Evolutionary conservation across 495 filamentous ascomycete genomes (phyloP).

Genomic region (Penicillium cosmopolitanum): DNA sequence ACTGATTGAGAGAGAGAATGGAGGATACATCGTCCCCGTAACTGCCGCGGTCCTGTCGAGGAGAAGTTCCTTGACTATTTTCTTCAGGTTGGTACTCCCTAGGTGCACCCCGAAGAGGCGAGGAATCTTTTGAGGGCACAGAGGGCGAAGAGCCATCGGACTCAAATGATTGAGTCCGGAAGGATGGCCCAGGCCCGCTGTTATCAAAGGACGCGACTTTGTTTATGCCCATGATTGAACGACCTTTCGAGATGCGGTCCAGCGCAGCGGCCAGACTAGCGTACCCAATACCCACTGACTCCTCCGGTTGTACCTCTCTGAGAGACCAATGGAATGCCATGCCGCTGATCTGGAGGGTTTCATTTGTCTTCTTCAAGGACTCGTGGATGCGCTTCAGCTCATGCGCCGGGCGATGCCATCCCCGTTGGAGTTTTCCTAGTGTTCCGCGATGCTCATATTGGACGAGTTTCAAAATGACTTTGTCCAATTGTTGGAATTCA

Average conservation of each 20-base stretch:
- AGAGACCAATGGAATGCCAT: slow-evolving; percentile 33
- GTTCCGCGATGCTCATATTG: slow-evolving; percentile 52
- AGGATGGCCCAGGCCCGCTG: slow-evolving; percentile 9
- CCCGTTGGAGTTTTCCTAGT: slow-evolving; percentile 52
- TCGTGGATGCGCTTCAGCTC: slow-evolving; percentile 29
- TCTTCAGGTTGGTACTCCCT: neutral
- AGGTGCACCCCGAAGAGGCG: neutral
- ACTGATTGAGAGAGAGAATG: slow-evolving; percentile 21
- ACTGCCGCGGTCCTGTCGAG: slow-evolving; percentile 3
- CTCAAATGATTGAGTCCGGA: slow-evolving; percentile 7
- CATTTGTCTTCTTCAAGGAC: slow-evolving; percentile 26
- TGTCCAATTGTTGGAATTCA: slow-evolving; percentile 54
- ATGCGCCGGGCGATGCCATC: slow-evolving; percentile 42
- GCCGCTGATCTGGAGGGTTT: slow-evolving; percentile 29
- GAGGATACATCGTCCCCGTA: slow-evolving; percentile 25
- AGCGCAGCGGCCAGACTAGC: slow-evolving; percentile 29
- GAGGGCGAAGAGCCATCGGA: slow-evolving; percentile 15
- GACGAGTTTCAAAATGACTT: slow-evolving; percentile 50
- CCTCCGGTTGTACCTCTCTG: slow-evolving; percentile 23
- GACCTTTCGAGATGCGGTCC: slow-evolving; percentile 30
- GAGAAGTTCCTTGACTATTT: neutral
- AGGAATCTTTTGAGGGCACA: slow-evolving; percentile 20
- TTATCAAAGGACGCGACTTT: slow-evolving; percentile 16
- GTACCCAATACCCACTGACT: slow-evolving; percentile 31
- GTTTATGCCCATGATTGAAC: slow-evolving; percentile 27